Conservation (phyloP, 2,329 filamentous ascomycete genomes). For the Trichoderma sp. region DNA sequence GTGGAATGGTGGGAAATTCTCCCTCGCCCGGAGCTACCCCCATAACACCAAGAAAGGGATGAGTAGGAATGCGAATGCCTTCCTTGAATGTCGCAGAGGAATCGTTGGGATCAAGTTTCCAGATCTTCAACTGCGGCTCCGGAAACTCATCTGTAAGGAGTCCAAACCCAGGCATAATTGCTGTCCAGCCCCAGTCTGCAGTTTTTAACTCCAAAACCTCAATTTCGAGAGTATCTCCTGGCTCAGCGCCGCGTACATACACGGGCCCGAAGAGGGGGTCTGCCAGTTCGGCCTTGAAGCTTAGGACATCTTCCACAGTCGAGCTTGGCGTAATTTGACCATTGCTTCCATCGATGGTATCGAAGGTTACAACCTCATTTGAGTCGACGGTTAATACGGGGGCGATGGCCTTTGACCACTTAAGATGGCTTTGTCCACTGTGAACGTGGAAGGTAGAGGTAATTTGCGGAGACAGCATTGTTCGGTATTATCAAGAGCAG, state of each 20-base stretch:
- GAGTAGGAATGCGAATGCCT: slow-evolving; percentile 4
- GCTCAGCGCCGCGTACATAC: neutral
- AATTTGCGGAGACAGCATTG: neutral
- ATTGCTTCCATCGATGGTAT: slow-evolving; percentile 6
- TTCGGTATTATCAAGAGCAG: neutral
- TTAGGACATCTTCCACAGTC: neutral
- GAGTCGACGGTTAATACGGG: slow-evolving; percentile 4
- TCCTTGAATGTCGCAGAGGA: slow-evolving; percentile 1
- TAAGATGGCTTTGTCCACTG: neutral
- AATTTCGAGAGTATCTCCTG: neutral
- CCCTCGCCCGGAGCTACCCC: neutral
- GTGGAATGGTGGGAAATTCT: slow-evolving; percentile 6
- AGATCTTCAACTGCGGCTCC: neutral
- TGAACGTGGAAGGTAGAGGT: slow-evolving; percentile 2
- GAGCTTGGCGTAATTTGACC: neutral
- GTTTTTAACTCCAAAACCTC: slow-evolving; percentile 7
- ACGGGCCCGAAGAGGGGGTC: slow-evolving; percentile 2
- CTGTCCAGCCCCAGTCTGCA: neutral
- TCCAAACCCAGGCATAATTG: slow-evolving; percentile 2
- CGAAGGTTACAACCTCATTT: neutral
- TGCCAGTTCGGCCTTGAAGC: neutral
- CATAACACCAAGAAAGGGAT: slow-evolving; percentile 8
- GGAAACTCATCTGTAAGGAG: neutral
- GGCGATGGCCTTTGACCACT: slow-evolving; percentile 3
- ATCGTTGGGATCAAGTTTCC: neutral